Percentiles rank a stretch among this genome's conserved stretches.
Evolutionary conservation across 352 stramenopile genomes (phyloP).

Genomic region (Phytophthora gonapodyides): DNA sequence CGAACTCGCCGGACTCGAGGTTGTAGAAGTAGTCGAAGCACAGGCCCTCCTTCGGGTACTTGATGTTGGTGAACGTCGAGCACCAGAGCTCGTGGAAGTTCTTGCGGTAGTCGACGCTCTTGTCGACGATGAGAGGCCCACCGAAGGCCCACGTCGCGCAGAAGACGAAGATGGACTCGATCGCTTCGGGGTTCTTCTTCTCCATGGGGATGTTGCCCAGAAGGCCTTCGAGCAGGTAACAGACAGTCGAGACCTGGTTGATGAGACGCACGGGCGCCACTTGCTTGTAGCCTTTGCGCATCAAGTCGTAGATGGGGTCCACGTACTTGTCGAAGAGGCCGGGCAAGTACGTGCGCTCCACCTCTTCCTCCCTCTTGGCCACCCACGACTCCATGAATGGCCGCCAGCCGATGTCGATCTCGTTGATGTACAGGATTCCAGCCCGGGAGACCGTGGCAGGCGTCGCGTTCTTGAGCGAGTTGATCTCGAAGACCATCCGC

Average conservation of each 20-base stretch:
- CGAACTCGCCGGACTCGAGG: conserved; percentile 90
- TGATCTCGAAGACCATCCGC: conserved; percentile 93
- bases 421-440: conserved; percentile 91
- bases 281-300: conserved; percentile 95
- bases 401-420: conserved; percentile 93
- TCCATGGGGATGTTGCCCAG: conserved; percentile 82
- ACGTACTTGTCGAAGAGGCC: conserved; percentile 97
- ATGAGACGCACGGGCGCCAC: conserved; percentile 94
- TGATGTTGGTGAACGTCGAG: conserved; percentile 80
- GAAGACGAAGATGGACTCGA: conserved; percentile 97
- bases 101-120: conserved; percentile 89
- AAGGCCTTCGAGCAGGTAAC: conserved; percentile 96
- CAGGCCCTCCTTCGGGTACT: conserved; percentile 95
- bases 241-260: conserved; percentile 96
- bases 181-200: conserved; percentile 93
- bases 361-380: conserved; percentile 87
- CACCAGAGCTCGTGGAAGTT: conserved; percentile 90
- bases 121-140: conserved; percentile 94
- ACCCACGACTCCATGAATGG: conserved; percentile 98
- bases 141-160: conserved; percentile 97
- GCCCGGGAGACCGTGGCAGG: conserved; percentile 85
- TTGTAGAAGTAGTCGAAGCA: conserved; percentile 99
- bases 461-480: conserved; percentile 88
- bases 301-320: conserved; percentile 93
- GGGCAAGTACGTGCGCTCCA: conserved; percentile 92